Evolutionary conservation across 805 yeast genomes (phyloP).

Genomic region (Debaryomyces castellii): DNA sequence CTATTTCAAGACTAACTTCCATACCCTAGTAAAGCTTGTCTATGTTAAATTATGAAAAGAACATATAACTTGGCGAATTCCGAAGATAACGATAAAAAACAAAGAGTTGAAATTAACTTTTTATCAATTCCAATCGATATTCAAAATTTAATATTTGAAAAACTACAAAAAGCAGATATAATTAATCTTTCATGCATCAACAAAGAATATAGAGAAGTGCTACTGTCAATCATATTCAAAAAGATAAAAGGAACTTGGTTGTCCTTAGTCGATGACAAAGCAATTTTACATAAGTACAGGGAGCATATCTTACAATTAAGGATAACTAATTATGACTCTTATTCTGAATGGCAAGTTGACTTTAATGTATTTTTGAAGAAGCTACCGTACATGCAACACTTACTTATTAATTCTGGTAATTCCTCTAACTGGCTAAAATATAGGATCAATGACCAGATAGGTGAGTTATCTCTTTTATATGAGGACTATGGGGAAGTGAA

Average conservation of each 20-base stretch:
- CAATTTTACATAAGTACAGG: constrained; percentile 1
- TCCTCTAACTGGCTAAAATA: constrained; percentile 45
- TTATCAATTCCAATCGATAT: constrained; percentile 5
- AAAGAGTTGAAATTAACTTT: constrained; percentile 1
- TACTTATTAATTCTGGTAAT: constrained; percentile 31
- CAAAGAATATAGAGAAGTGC: constrained; percentile 1
- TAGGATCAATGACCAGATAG: constrained; percentile 18
- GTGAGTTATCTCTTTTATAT: constrained; percentile 24
- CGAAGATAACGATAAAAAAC: neutral
- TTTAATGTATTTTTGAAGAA: constrained; percentile 16
- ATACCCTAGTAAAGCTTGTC: neutral
- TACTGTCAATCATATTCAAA: constrained; percentile 1
- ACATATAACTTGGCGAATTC: neutral
- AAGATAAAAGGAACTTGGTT: constrained; percentile 5
- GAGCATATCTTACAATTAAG: constrained; percentile 18
- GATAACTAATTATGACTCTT: constrained; percentile 28
- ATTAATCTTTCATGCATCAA: constrained; percentile 2
- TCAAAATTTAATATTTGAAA: constrained; percentile 4
- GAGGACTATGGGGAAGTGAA: constrained; percentile 16
- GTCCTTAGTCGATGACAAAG: constrained; percentile 3
- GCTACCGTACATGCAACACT: constrained; percentile 21
- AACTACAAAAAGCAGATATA: constrained; percentile 1
- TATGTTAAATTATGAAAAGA: neutral
- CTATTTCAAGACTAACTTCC: neutral
- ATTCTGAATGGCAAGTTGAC: constrained; percentile 38